Evolutionary conservation across 2,329 filamentous ascomycete genomes (phyloP).

Genomic region (Alternaria triticimaculans): DNA sequence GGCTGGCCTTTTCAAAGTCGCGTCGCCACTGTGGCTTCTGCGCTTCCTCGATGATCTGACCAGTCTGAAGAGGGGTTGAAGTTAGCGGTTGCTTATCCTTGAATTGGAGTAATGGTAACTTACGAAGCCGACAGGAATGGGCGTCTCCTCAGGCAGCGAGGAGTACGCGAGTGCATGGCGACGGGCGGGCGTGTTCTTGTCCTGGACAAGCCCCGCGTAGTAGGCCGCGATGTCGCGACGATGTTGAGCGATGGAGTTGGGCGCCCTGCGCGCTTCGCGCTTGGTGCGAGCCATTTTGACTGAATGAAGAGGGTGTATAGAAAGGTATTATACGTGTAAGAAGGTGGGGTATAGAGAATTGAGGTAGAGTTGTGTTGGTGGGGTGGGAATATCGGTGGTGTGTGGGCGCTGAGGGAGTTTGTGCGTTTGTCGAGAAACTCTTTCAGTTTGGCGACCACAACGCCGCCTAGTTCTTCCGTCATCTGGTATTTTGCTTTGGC

Average conservation of each 20-base stretch:
- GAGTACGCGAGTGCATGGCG: background rate
- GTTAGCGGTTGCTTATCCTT: background rate
- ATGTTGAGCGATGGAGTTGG: background rate
- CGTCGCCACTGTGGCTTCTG: no score
- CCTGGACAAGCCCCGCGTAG: background rate
- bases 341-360: background rate
- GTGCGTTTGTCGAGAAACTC: background rate
- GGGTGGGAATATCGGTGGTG: background rate
- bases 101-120: background rate
- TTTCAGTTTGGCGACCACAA: background rate
- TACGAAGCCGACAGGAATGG: background rate
- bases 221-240: background rate
- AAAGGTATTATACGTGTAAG: background rate
- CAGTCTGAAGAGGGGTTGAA: background rate
- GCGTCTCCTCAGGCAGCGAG: background rate
- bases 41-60: background rate
- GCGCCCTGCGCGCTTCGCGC: background rate
- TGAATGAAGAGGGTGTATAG: background rate
- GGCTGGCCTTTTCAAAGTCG: no score
- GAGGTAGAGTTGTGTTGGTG: background rate
- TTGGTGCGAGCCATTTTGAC: background rate
- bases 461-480: background rate
- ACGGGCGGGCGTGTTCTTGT: background rate
- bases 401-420: background rate
- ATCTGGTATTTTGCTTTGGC: background rate